Base-by-base conservation (phyloP, 768 basidiomycete genomes). In the Lactifluus hygrophoroides region DNA sequence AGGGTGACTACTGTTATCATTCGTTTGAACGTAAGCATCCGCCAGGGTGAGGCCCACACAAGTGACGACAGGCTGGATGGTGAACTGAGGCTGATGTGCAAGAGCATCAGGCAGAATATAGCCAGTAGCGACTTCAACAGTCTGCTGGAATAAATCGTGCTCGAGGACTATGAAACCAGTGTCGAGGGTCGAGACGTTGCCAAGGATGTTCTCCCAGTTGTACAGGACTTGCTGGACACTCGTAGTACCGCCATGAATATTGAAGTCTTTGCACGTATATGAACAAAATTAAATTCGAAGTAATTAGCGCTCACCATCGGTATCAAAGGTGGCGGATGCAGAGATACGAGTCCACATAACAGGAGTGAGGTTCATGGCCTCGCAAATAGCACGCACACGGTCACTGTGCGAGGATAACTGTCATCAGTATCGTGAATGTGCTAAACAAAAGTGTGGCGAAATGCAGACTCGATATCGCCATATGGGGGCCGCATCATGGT, bases 121-220 rank as follows among this genome's bases (percentile, higher is more conserved):
- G 37, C 88, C 90, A 38, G 86, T 86, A 3, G 91, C 90, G 21
- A 94, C 77, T 60, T 93, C 87, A 44, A 93, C 90, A 1, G 84
- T 77, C 69, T 92, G 85, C 70, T 85, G 82, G 76, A 90, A 93
- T 34, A 92, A 77, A 71, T 93, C 91, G 69, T 90, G 87, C 70
- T 90, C 88, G 35, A 95, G 78, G 50, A 90, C 87, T 66, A 95
- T 90, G 77, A 95, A 95, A 11, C 93, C 93, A n/a, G 70, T 80
- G 66, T 77, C 61, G 56, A 88, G 73, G 25, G 70, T 66, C 3
- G 81, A 72, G 8, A 78, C 85, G 65, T 84, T 85, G 47, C 71
- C 71, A 47, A 92, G 73, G 72, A 94, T 91, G 61, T 73, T 72
- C 64, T 89, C 75, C 81, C 90, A 92, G 71, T 86, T 86, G 60